Percentiles rank a stretch among this genome's conserved stretches.
Conservation (phyloP, 805 yeast genomes). For the Lipomyces oligophaga region DNA sequence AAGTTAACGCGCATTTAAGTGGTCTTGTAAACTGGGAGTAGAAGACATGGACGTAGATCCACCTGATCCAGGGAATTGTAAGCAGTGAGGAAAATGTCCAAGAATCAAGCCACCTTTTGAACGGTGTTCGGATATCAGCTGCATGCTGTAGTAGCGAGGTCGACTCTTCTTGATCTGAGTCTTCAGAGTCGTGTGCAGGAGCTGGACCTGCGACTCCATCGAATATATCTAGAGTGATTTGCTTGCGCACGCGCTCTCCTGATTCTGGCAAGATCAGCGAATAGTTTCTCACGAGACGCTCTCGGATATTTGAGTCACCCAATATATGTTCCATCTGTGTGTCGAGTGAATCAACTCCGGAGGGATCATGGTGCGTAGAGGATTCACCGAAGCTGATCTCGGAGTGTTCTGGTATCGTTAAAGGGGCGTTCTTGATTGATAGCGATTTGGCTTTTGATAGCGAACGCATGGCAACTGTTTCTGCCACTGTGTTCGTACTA, state of each 20-base stretch:
- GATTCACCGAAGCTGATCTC: too few species aligned
- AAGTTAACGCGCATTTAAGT: conserved; percentile 67
- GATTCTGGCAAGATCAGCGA: conserved; percentile 19
- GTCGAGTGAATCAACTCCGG: too few species aligned
- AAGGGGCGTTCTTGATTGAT: too few species aligned
- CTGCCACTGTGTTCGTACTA: too few species aligned
- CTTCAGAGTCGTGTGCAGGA: conserved; percentile 4
- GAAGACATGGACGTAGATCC: conserved; percentile 14
- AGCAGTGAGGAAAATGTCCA: background rate
- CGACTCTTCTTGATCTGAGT: conserved; percentile 7
- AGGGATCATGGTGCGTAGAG: too few species aligned
- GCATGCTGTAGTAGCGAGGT: conserved; percentile 3
- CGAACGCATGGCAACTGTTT: too few species aligned
- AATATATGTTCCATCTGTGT: too few species aligned
- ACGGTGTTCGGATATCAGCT: background rate
- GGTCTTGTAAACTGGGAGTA: conserved; percentile 16
- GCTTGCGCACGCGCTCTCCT: conserved; percentile 20
- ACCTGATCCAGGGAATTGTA: conserved; percentile 4
- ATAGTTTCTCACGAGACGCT: conserved; percentile 18
- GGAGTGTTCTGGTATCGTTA: too few species aligned
- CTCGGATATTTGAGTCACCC: too few species aligned
- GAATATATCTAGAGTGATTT: conserved; percentile 17
- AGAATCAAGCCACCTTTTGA: background rate
- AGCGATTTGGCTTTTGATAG: too few species aligned
- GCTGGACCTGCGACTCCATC: background rate